Conservation (phyloP, 345 rosid genomes). For the Dimocarpus longan region DNA sequence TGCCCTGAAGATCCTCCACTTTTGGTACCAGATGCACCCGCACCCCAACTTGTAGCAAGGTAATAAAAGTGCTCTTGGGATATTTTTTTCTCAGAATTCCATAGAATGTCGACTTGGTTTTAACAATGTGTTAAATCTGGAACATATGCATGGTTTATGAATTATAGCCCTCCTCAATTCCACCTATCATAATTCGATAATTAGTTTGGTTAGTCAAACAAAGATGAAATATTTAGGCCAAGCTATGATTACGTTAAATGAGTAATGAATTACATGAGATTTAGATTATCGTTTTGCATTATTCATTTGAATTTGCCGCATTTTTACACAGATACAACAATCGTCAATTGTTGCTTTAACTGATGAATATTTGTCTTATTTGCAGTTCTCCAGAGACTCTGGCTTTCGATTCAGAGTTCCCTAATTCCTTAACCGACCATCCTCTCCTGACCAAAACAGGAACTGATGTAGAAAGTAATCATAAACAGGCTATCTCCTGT, state of each 20-base stretch:
- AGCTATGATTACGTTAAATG: too few species aligned
- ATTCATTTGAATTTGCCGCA: neutral
- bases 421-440: conserved; percentile 44
- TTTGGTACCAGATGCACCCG: conserved; percentile 35
- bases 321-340: conserved; percentile 3
- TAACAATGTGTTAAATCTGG: neutral
- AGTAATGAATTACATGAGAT: neutral
- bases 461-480: conserved; percentile 44
- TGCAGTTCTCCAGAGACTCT: conserved; percentile 53
- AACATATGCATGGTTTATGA: neutral
- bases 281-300: neutral
- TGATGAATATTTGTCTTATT: conserved; percentile 23
- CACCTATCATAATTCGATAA: too few species aligned
- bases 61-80: conserved; percentile 31
- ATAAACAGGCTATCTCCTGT: conserved; percentile 41
- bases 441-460: conserved; percentile 29
- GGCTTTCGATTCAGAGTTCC: conserved; percentile 37
- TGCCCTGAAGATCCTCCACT: conserved; percentile 48
- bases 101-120: neutral
- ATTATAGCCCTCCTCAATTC: too few species aligned
- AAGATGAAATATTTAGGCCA: too few species aligned
- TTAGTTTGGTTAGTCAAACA: too few species aligned
- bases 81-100: neutral
- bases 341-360: conserved; percentile 21
- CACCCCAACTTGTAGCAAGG: conserved; percentile 46